Conservation (phyloP, 148 eudicot species). For the Dysphania ambrosioides region DNA sequence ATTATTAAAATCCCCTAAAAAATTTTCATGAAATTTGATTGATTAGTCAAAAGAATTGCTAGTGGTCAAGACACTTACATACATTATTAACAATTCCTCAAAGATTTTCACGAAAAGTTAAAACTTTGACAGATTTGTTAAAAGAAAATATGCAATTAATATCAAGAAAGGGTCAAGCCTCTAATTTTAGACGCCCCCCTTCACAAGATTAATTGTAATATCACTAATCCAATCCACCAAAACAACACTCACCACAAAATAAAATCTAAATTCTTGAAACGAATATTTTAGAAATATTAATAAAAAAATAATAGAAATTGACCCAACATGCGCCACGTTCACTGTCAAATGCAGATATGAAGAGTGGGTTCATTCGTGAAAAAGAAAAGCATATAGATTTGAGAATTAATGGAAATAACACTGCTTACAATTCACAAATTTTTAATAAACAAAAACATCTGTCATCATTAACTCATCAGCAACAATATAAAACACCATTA, state of each 20-base stretch:
- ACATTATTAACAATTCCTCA: too few species aligned
- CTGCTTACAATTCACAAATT: too few species aligned
- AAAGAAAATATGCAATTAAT: neutral
- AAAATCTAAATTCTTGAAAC: neutral
- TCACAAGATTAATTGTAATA: neutral
- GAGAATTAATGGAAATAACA: slow-evolving; percentile 6
- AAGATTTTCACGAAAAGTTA: neutral
- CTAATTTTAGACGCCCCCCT: slow-evolving; percentile 11
- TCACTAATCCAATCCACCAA: slow-evolving; percentile 29
- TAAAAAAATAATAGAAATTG: slow-evolving; percentile 4
- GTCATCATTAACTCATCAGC: too few species aligned
- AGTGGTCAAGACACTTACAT: too few species aligned
- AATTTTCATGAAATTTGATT: too few species aligned
- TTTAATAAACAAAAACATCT: too few species aligned
- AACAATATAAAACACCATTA: too few species aligned
- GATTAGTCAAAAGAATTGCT: too few species aligned
- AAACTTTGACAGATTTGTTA: neutral
- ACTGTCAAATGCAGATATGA: slow-evolving; percentile 16
- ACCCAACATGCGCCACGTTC: slow-evolving; percentile 23
- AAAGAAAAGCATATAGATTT: neutral
- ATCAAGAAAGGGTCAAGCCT: slow-evolving; percentile 21
- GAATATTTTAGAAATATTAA: neutral
- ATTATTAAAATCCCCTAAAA: too few species aligned
- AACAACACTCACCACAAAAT: slow-evolving; percentile 16
- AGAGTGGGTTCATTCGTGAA: too few species aligned